Evolutionary conservation across 805 yeast genomes (phyloP).

Genomic region (Ogataea degrootiae): DNA sequence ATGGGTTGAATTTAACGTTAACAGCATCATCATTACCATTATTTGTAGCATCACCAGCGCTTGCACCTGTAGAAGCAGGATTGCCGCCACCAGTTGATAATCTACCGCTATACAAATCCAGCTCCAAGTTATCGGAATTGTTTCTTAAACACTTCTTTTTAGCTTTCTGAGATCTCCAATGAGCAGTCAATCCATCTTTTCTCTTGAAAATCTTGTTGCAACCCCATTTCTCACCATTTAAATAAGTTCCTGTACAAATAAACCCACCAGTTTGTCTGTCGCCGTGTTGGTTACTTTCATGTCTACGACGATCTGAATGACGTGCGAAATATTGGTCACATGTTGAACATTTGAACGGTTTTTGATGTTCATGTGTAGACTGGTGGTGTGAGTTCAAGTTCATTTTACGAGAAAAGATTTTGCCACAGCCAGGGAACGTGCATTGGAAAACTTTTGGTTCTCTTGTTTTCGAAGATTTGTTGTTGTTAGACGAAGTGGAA

Average conservation of each 20-base stretch:
- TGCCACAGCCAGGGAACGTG: slow-evolving; percentile 24
- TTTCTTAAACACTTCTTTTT: slow-evolving; percentile 28
- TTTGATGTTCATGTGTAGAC: slow-evolving; percentile 30
- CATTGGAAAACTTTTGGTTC: slow-evolving; percentile 21
- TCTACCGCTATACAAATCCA: too few relatives aligned
- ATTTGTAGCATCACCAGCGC: too few relatives aligned
- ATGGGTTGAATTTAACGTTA: too few relatives aligned
- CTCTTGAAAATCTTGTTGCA: slow-evolving; percentile 32
- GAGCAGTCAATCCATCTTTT: slow-evolving; percentile 33
- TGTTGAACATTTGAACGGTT: slow-evolving; percentile 28
- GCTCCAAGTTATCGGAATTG: too few relatives aligned
- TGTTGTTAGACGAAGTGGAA: too few relatives aligned
- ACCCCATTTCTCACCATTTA: slow-evolving; percentile 30
- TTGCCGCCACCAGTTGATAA: too few relatives aligned
- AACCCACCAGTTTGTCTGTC: slow-evolving; percentile 7
- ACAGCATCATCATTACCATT: too few relatives aligned
- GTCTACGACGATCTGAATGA: slow-evolving; percentile 31
- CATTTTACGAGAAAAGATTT: slow-evolving; percentile 30
- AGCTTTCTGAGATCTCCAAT: slow-evolving; percentile 33
- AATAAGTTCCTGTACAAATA: slow-evolving; percentile 27
- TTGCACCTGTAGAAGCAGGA: too few relatives aligned
- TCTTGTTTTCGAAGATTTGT: slow-evolving; percentile 2
- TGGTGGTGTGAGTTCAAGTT: slow-evolving; percentile 31
- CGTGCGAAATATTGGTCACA: slow-evolving; percentile 30
- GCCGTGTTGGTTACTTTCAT: slow-evolving; percentile 31